Evolutionary conservation across 768 basidiomycete species (phyloP), one percentile per base, ranked within the genome.

Genomic region (Trametes cingulata): DNA sequence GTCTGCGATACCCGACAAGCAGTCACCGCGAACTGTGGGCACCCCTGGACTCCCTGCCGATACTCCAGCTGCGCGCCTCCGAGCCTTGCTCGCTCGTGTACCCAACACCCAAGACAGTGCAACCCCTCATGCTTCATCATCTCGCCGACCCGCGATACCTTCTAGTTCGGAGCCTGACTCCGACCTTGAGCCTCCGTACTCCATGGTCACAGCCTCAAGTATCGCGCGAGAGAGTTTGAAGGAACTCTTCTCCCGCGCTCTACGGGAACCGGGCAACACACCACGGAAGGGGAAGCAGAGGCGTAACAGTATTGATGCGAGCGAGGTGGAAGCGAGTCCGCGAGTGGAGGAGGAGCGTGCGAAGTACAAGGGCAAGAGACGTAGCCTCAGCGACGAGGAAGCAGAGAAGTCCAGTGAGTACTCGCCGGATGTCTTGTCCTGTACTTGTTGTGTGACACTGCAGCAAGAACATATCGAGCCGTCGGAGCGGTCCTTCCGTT

Each of bases 331-430:
- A 54, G 75, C 76, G 14, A 84, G 77, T 47, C 83, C 86, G 1
- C 68, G 76, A 2, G 70, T 79, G 40, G 67, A 74, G 41, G 74
- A 76, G 66, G 77, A 79, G 56, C 72, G 77, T 58, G 70, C 72
- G 22, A 75, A 72, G 56, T 75, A 73, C 60, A 85, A 79, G 70
- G 79, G 77, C 10, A 82, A 85, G 60, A 77, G 83, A 37, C 78
- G 75, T 64, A 89, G 85, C 67, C 60, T 85, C 64, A 88, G 86
- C 66, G 88, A 90, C 64, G 87, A 90, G 67, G 88, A 89, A 67
- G 70, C 74, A 2, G 87, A 86, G 36, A 79, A 78, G 35, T 71
- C 78, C 55, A 77, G 87, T 89, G 71, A 67, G 85, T 55, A 57
- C 36, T 50, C 43, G 8, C 3, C 17, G 14, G 3, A n/a, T 41